Conservation (phyloP, 2,329 filamentous ascomycete species). For the Ascochyta koolunga region DNA sequence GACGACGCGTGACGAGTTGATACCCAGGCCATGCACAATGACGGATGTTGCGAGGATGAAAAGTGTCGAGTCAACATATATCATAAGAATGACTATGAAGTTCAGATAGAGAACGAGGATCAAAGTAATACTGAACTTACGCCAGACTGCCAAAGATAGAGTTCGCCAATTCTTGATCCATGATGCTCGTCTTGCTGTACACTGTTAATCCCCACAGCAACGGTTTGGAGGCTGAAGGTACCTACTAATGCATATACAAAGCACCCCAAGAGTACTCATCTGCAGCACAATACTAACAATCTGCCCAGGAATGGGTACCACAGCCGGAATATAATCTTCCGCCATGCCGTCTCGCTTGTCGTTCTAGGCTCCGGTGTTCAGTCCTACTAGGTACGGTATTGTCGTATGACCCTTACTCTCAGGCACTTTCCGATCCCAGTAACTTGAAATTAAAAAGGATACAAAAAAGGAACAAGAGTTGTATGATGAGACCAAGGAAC, state of each 20-base stretch:
- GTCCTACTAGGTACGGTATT: background rate
- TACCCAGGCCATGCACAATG: constrained; percentile 62
- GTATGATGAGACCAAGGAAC: background rate
- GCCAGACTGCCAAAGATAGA: constrained; percentile 30
- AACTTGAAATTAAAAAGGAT: background rate
- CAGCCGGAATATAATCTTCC: constrained; percentile 18
- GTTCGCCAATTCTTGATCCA: constrained; percentile 27
- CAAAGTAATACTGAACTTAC: constrained; percentile 6
- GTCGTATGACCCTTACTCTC: background rate
- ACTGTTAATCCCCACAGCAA: background rate
- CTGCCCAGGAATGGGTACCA: constrained; percentile 30
- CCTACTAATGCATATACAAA: constrained; percentile 27
- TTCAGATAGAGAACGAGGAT: background rate
- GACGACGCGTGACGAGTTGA: constrained; percentile 57
- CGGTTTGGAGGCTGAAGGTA: background rate
- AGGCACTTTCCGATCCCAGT: background rate
- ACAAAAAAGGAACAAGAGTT: background rate
- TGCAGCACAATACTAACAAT: constrained; percentile 32
- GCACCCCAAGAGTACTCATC: constrained; percentile 30
- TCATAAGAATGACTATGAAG: constrained; percentile 61
- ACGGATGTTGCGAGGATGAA: constrained; percentile 66
- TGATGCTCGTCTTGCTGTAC: constrained; percentile 32
- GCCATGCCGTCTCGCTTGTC: constrained; percentile 2
- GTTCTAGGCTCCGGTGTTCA: background rate
- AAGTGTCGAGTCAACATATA: constrained; percentile 65